Percentiles rank a stretch among this genome's conserved stretches.
phyloP scores from a whole-genome alignment of 192 early-diverging fungal species.

The Rhizophagus sp. region DNA sequence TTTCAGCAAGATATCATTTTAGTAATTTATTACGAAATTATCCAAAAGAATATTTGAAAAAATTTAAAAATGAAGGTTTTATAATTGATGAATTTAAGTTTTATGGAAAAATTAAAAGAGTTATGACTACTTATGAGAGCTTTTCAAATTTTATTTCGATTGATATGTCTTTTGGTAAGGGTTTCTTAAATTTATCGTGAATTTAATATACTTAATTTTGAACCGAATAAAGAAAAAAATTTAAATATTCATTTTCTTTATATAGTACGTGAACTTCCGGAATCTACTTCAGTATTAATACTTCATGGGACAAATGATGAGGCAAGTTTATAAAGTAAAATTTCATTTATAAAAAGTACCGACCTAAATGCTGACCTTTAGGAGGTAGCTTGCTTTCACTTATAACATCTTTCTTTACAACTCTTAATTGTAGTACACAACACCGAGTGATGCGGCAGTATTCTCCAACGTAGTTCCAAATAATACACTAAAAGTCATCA shows the following conservation, averaged over 20 bases:
- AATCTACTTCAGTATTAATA: not conserved
- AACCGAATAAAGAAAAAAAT: too few species aligned
- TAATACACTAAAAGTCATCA: slow-evolving; percentile 37
- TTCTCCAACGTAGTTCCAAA: slow-evolving; percentile 40
- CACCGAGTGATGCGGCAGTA: slow-evolving; percentile 36
- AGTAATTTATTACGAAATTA: not conserved
- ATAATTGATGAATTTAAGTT: not conserved
- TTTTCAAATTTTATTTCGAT: not conserved
- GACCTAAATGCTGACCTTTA: too few species aligned
- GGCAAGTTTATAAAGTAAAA: not conserved
- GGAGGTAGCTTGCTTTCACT: too few species aligned
- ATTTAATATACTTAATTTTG: too few species aligned
- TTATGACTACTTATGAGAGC: not conserved
- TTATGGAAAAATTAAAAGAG: not conserved
- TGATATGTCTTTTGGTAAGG: not conserved
- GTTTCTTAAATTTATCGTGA: not conserved
- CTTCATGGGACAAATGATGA: not conserved
- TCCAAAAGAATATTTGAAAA: not conserved
- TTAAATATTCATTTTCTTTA: not conserved
- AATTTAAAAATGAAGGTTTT: not conserved
- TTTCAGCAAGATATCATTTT: not conserved
- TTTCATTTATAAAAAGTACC: not conserved
- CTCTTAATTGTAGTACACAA: slow-evolving; percentile 28
- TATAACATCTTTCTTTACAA: too few species aligned
- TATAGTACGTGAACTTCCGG: not conserved